Conservation (phyloP, 1,284 basidiomycete genomes). For the Melampsora larici-populina region DNA sequence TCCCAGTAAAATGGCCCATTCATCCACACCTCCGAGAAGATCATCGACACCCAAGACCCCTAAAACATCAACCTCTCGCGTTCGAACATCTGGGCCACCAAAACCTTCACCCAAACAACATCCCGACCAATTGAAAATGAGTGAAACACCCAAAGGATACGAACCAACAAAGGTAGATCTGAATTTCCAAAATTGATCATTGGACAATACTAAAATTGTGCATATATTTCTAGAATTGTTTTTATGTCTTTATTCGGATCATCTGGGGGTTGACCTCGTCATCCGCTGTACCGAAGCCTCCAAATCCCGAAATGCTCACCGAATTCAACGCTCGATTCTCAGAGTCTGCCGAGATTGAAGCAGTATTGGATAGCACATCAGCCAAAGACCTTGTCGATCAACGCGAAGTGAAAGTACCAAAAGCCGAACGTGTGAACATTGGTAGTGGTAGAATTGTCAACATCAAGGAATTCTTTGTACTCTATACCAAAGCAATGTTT, state of each 20-base stretch:
- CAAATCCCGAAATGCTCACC: neutral
- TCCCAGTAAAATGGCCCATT: neutral
- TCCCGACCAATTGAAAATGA: neutral
- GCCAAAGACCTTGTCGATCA: neutral
- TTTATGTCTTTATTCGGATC: neutral
- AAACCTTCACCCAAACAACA: neutral
- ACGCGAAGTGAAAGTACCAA: no score
- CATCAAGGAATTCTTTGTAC: no score
- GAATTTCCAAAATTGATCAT: no score
- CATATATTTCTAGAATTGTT: no score
- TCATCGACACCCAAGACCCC: neutral
- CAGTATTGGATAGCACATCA: neutral
- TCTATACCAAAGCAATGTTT: no score
- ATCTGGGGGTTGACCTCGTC: neutral
- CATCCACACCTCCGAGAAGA: neutral
- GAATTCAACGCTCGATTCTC: conserved; percentile 9
- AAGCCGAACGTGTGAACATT: no score
- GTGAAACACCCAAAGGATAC: neutral
- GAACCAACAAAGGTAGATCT: conserved; percentile 8
- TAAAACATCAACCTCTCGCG: neutral
- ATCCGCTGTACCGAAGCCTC: neutral
- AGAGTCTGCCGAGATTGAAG: neutral
- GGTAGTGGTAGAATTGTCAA: no score
- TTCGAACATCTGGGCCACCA: neutral
- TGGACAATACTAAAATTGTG: no score